Evolutionary conservation across 306 rosid genomes (phyloP).

Genomic region (Ceratonia siliqua): DNA sequence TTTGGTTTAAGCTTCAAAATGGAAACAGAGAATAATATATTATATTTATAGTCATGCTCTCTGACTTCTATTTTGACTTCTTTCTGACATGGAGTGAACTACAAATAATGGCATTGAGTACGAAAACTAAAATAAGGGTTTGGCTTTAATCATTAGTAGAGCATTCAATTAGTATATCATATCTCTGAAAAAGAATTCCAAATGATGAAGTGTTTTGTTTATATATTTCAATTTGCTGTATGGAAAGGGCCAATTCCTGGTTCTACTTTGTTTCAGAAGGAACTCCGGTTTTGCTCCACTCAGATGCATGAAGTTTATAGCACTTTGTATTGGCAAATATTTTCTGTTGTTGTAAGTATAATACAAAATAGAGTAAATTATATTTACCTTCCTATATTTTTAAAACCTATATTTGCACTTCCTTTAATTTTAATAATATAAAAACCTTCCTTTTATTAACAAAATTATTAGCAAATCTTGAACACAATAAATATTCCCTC

Average conservation of each 20-base stretch:
- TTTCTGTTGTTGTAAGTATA: no score
- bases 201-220: background rate
- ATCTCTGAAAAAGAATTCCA: background rate
- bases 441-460: no score
- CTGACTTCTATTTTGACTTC: conserved; percentile 28
- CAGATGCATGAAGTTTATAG: background rate
- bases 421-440: no score
- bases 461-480: no score
- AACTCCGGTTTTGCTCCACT: background rate
- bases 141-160: conserved; percentile 6
- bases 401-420: no score
- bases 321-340: background rate
- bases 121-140: background rate
- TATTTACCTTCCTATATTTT: no score
- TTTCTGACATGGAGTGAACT: background rate
- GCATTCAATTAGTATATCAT: background rate
- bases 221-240: background rate
- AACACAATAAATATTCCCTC: no score
- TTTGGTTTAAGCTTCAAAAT: conserved; percentile 27
- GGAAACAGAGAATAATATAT: conserved; percentile 24
- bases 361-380: no score
- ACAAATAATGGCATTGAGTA: background rate
- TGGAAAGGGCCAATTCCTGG: background rate
- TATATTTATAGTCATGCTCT: conserved; percentile 4
- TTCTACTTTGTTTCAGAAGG: background rate